Conservation (phyloP, 108 stramenopile species). For the Skeletonema tropicum region DNA sequence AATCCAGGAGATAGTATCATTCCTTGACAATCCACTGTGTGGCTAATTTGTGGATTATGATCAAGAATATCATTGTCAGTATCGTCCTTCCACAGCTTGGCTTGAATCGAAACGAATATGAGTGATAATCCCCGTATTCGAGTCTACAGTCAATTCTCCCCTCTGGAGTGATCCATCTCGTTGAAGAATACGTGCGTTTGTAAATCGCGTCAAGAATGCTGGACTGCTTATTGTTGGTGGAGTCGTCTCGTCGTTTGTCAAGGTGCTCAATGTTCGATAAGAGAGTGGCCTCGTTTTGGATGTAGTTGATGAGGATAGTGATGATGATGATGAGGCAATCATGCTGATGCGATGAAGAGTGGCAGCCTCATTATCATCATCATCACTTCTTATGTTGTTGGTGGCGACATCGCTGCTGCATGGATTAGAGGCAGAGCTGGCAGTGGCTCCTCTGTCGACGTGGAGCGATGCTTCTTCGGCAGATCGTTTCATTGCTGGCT, state of each 20-base stretch:
- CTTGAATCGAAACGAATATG: constrained; percentile 4
- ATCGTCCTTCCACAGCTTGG: not conserved
- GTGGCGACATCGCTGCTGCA: not conserved
- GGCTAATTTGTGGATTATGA: not conserved
- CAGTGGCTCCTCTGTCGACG: not conserved
- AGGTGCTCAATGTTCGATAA: constrained; percentile 20
- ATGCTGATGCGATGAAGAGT: constrained; percentile 26
- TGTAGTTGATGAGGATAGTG: not conserved
- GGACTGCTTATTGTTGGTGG: not conserved
- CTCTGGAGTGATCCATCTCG: constrained; percentile 27
- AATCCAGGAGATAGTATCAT: constrained; percentile 54
- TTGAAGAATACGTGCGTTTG: constrained; percentile 39
- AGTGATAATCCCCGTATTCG: constrained; percentile 23
- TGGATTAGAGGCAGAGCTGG: not conserved
- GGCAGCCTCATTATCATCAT: not conserved
- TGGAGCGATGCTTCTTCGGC: constrained; percentile 14
- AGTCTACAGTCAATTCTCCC: constrained; percentile 29
- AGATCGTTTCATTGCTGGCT: constrained; percentile 1
- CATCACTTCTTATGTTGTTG: not conserved
- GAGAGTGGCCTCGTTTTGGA: not conserved
- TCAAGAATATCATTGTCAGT: not conserved
- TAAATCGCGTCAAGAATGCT: constrained; percentile 5
- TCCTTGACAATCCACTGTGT: constrained; percentile 47
- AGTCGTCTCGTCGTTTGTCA: not conserved
- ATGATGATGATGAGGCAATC: not conserved